Base-by-base conservation (phyloP, 352 stramenopile genomes). In the Pythium sukuiense region DNA sequence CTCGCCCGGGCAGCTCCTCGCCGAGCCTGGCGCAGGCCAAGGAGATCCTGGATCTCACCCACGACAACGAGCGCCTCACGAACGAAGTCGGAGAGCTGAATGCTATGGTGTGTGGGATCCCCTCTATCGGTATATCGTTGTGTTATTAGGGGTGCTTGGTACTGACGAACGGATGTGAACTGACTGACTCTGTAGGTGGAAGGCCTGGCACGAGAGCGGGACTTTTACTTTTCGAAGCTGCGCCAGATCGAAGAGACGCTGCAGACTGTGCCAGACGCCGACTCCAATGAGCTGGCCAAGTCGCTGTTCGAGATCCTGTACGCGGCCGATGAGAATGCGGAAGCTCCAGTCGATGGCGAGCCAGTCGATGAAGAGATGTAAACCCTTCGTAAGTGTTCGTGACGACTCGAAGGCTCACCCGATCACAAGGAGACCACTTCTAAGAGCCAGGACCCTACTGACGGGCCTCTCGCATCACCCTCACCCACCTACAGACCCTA, bases 171-270 rank as follows among this genome's bases (percentile, higher is more conserved):
- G 20, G 18, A 39, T 13, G 56, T 73, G 20, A 59, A 35, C 33
- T 56, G 45, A 48, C 33, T 56, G 45, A 48, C 7, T 54, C 6
- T 48, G 6, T 37, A 96, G 74, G 79, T 98, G 0, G 85, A 97
- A 62, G 93, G 85, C 35, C 74, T 98, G 14, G 93, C 98, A 72
- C 93, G 92, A 63, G 97, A 99, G 74, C 83, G 97, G 9, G 97
- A 99, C 68, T 99, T 99, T 73, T 99, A 99, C 77, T 99, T 99
- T 76, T 87, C 97, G 55, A 99, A 99, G 78, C 84, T 99, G 32
- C 87, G 97, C 53, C 92, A 98, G 66, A 94, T 99, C 56, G 98
- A 99, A 79, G 89, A 98, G 20, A 89, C 99, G 77, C 80, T 99
- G 45, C 88, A 96, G 64, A 69, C 76, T n/a, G 65, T 76, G 24